A percentile compares a stretch with the other conserved stretches of the same genome.
Conservation (phyloP, 805 yeast genomes). For the Cyberlindnera americana region DNA sequence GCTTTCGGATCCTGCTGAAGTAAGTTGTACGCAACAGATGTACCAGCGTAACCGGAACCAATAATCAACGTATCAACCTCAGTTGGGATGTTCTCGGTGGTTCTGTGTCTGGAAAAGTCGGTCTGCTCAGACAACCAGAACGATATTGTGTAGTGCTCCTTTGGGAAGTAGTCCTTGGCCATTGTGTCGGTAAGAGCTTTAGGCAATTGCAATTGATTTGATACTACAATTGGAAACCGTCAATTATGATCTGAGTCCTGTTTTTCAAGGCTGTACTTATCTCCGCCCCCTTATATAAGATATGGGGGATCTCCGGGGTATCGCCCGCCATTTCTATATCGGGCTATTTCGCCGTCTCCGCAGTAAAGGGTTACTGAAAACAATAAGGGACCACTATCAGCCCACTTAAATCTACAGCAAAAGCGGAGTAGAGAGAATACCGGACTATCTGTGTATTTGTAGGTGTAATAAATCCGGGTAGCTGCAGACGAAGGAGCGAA, state of each 20-base stretch:
- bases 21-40: constrained; percentile 36
- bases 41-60: constrained; percentile 46
- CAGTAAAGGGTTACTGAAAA: too few species aligned
- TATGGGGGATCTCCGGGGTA: too few species aligned
- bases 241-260: too few species aligned
- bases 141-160: constrained; percentile 18
- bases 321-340: not conserved
- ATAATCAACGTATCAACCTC: constrained; percentile 38
- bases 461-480: too few species aligned
- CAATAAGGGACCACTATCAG: too few species aligned
- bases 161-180: constrained; percentile 17
- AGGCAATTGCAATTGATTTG: too few species aligned
- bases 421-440: too few species aligned
- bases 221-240: too few species aligned
- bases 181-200: too few species aligned
- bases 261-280: constrained; percentile 1
- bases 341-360: not conserved
- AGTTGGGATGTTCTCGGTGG: constrained; percentile 30
- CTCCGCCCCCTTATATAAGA: constrained; percentile 1
- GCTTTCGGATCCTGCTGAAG: constrained; percentile 26
- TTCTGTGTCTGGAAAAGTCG: constrained; percentile 16
- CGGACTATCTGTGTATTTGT: too few species aligned
- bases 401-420: too few species aligned
- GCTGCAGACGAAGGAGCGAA: too few species aligned
- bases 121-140: constrained; percentile 20